A percentile compares a stretch with the other conserved stretches of the same genome.
These are phyloP conservation scores for Eucalyptus dawsonii DNA, from an alignment of 345 rosid species.

Conservation along the genomic window DNA sequence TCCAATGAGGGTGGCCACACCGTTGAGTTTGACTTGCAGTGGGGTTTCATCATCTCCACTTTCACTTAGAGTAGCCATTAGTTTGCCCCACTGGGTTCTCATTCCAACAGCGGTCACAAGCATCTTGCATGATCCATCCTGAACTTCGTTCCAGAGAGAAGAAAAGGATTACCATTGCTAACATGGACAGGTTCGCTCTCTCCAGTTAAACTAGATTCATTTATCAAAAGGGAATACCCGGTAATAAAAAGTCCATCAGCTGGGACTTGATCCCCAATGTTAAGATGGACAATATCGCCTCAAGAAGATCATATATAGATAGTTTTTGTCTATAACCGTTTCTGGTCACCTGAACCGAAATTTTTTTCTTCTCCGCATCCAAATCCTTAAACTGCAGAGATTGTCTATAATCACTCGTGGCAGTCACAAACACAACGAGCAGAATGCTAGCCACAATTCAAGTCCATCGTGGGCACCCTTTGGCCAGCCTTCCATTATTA, in stretches of 20 bases:
- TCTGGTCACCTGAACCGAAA: slow-evolving; percentile 48
- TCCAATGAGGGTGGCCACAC: slow-evolving; percentile 72
- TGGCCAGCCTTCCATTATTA: slow-evolving; percentile 69
- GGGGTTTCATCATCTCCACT: slow-evolving; percentile 87
- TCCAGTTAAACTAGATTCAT: slow-evolving; percentile 68
- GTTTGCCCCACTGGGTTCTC: slow-evolving; percentile 87
- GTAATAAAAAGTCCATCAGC: slow-evolving; percentile 68
- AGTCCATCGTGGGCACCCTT: slow-evolving; percentile 73
- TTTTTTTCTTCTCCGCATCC: slow-evolving; percentile 52
- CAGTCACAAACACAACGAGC: slow-evolving; percentile 62
- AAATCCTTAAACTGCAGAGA: slow-evolving; percentile 64
- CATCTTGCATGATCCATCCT: slow-evolving; percentile 77
- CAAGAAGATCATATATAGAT: slow-evolving; percentile 59
- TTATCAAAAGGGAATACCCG: slow-evolving; percentile 44
- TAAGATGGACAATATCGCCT: slow-evolving; percentile 67
- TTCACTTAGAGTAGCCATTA: slow-evolving; percentile 72
- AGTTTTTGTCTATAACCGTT: slow-evolving; percentile 39
- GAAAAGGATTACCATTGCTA: slow-evolving; percentile 32
- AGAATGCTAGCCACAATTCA: slow-evolving; percentile 53
- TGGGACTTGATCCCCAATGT: slow-evolving; percentile 68
- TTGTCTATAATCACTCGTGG: slow-evolving; percentile 60
- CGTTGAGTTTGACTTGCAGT: slow-evolving; percentile 69
- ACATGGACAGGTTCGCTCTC: slow-evolving; percentile 51
- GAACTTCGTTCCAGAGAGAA: slow-evolving; percentile 72
- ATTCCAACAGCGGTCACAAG: slow-evolving; percentile 77